These are phyloP conservation scores for Fusarium oxysporum DNA, from an alignment of 2,329 filamentous ascomycete genomes.

Conservation along the genomic window DNA sequence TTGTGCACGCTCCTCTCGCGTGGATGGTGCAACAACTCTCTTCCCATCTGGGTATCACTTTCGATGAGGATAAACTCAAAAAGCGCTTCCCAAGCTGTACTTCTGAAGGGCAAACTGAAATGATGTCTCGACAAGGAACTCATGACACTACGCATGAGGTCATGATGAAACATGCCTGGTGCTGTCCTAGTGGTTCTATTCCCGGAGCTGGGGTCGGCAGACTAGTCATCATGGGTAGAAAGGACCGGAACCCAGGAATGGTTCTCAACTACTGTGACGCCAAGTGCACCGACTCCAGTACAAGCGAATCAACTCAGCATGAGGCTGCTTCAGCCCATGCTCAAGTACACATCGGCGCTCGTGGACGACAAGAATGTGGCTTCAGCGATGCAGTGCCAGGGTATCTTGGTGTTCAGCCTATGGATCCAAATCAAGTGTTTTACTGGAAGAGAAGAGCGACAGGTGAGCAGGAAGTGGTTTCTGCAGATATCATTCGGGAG, in stretches of 20 bases:
- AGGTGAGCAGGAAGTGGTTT: too few species aligned
- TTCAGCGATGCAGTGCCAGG: neutral
- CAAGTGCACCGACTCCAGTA: rapidly evolving
- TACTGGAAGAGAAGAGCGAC: neutral
- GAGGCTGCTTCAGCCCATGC: neutral
- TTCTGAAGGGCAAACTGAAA: rapidly evolving
- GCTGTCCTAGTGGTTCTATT: neutral
- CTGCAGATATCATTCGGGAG: too few species aligned
- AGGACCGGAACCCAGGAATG: neutral
- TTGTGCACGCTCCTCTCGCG: neutral
- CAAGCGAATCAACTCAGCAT: neutral
- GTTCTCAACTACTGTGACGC: neutral
- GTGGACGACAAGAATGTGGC: neutral
- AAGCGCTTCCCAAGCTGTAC: neutral
- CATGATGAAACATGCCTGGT: neutral
- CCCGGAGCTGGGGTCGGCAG: neutral
- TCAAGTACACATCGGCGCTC: neutral
- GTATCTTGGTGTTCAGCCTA: neutral
- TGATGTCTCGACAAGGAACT: rapidly evolving
- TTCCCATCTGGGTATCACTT: neutral
- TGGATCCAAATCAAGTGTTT: neutral
- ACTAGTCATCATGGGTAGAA: neutral
- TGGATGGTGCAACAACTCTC: neutral
- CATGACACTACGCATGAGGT: neutral
- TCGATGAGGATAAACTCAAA: neutral